Base-by-base conservation (phyloP, 805 yeast genomes). In the Candida lessepsii region DNA sequence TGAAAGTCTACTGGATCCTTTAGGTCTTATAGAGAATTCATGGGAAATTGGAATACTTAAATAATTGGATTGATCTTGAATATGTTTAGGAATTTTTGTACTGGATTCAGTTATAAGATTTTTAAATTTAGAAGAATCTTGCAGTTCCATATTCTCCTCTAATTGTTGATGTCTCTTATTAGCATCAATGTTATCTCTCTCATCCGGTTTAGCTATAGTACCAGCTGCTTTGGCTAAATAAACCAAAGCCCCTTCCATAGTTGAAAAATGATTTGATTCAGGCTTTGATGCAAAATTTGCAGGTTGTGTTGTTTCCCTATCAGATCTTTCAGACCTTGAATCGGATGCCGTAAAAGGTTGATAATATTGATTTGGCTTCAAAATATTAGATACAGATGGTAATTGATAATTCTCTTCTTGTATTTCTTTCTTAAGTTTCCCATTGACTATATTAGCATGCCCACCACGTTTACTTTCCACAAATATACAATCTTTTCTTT, bases 161-260 rank as follows among this genome's bases (percentile, higher is more conserved):
- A 78, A 50, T 42, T 66, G 72, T 31, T 65, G 70, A 44, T 77
- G 78, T 42, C 70, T 66, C 35, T 65, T 67, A 39, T 71, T 56
- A 1, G 77, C 85, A 55, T 72, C 76, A 27, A 78, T 76, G 29
- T 76, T 63, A 51, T 81, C 86, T 46, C 85, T 63, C 46, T 73
- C 80, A 52, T 80, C 87, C 2, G 84, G 82, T 44, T 75, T 70
- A 3, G 89, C 86, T 14, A 83, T 80, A 9, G 83, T 75, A 0
- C 89, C 91, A 1, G 91, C 93, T 0, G 89, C 86, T 48, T 81
- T 80, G 5, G 93, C 91, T 16, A 85, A 57, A 55, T 80, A 85
- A 20, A 78, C 82, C 46, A 85, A 63, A 0, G 91, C 86, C 6
- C 85, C 84, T 49, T 66, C 72, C 67, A 67, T 65, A 10, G 73